Conservation (phyloP, 345 rosid genomes). For the Orychophragmus violaceus region DNA sequence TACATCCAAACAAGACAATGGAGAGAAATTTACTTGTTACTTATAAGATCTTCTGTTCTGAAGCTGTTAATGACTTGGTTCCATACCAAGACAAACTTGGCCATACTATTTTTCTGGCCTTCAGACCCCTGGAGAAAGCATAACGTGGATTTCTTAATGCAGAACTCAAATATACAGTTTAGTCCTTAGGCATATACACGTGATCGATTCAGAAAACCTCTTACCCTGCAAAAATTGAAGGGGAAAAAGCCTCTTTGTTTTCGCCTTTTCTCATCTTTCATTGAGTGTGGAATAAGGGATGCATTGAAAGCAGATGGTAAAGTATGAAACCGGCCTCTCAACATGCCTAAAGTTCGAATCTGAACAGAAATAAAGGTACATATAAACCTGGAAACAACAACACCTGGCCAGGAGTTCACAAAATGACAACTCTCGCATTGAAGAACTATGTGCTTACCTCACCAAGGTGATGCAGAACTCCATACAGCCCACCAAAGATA, state of each 20-base stretch:
- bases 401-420: neutral
- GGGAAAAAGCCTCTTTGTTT: constrained; percentile 40
- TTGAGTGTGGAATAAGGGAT: constrained; percentile 54
- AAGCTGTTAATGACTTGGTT: constrained; percentile 73
- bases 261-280: constrained; percentile 39
- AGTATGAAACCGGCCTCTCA: constrained; percentile 85
- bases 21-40: constrained; percentile 51
- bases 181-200: neutral
- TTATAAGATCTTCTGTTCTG: constrained; percentile 87
- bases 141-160: neutral
- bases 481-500: constrained; percentile 85
- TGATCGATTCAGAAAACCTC: constrained; percentile 1
- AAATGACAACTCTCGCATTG: neutral
- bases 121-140: constrained; percentile 37
- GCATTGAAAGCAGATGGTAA: constrained; percentile 79
- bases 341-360: constrained; percentile 96
- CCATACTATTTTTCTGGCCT: constrained; percentile 44
- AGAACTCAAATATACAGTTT: neutral
- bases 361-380: constrained; percentile 26
- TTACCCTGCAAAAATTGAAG: constrained; percentile 52
- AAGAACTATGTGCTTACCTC: constrained; percentile 54
- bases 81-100: constrained; percentile 89
- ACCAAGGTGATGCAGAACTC: constrained; percentile 95
- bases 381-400: constrained; percentile 22
- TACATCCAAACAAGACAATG: neutral